Evolutionary conservation across 2,329 filamentous ascomycete species (phyloP), one percentile per base, ranked within the genome.

Genomic region (Davidsoniella virescens): DNA sequence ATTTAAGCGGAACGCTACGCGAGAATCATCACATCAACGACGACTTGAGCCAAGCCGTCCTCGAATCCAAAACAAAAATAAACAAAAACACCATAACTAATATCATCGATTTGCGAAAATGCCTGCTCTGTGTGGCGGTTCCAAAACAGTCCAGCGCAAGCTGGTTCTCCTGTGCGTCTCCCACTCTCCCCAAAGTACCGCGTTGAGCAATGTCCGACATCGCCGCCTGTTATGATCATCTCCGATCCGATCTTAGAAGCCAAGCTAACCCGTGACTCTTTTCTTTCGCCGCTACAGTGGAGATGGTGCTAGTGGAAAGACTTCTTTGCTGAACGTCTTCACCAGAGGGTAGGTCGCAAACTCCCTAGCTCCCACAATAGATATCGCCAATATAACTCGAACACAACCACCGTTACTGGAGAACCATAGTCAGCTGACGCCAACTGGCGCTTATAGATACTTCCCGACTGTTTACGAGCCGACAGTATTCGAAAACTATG

Each of bases 401-500:
- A 16, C 20, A n/a, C n/a, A 17, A 12, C 44, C 39, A 48, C 25
- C 33, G 57, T 62, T 42, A 55, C 52, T 49, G 18, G 41, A 49
- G 53, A 47, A 52, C 52, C n/a, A 33, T 36, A 8, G 56, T 2
- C 37, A n/a, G 25, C 46, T 48, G 26, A 48, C 46, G 4, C 4
- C 20, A 14, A 40, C 14, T n/a, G 14, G 37, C 46, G 29, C 25
- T 12, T 17, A 39, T 59, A 90, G 86, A 56, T 94, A 95, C 67
- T 98, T 98, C 66, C 90, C 90, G 47, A 95, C 90, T 52, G 90
- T 96, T 61, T 96, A 96, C 70, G 88, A 96, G 67, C 92, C 92
- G 50, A 98, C 90, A 36, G 90, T 95, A 57, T 95, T 95, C 67
- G 90, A 98, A 66, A 98, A 98, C 68, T 98, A 96, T 67, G 90